phyloP scores from a whole-genome alignment of 2,329 filamentous ascomycete species.

The Pyricularia sp. region DNA sequence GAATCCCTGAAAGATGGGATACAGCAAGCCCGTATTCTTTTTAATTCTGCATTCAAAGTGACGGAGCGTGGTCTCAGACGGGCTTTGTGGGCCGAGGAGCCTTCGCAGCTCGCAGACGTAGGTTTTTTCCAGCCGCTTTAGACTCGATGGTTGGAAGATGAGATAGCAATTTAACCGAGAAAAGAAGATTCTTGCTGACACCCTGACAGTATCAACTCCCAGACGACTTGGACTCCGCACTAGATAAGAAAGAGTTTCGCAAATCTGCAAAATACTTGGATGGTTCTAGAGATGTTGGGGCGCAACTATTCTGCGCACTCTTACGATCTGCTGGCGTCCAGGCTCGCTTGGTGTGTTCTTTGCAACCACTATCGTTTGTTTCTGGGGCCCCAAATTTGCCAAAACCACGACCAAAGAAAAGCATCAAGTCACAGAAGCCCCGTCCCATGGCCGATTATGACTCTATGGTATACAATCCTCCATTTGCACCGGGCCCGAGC shows the following conservation, averaged over 20 bases:
- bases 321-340: slow-evolving; percentile 76
- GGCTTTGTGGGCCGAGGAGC: slow-evolving; percentile 66
- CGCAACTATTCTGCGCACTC: slow-evolving; percentile 83
- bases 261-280: slow-evolving; percentile 57
- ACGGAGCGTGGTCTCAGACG: slow-evolving; percentile 61
- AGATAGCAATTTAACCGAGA: not conserved
- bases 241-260: slow-evolving; percentile 66
- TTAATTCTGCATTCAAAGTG: slow-evolving; percentile 60
- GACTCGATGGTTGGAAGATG: not conserved
- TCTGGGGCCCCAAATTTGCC: slow-evolving; percentile 40
- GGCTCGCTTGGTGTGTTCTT: slow-evolving; percentile 76
- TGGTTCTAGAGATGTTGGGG: slow-evolving; percentile 83
- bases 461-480: slow-evolving; percentile 9
- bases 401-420: slow-evolving; percentile 18
- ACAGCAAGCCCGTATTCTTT: slow-evolving; percentile 57
- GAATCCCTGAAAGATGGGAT: slow-evolving; percentile 73
- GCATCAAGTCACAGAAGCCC: slow-evolving; percentile 20
- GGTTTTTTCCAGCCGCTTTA: not conserved
- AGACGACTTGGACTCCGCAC: slow-evolving; percentile 54
- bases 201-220: slow-evolving; percentile 42
- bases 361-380: slow-evolving; percentile 71
- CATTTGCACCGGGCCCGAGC: slow-evolving; percentile 15
- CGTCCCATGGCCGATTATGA: slow-evolving; percentile 1
- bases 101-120: slow-evolving; percentile 50
- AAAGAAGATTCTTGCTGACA: slow-evolving; percentile 1